Percentiles rank a stretch among this genome's conserved stretches.
These are phyloP conservation scores for Carallia brachiata DNA, from an alignment of 345 rosid species.

Conservation along the genomic window DNA sequence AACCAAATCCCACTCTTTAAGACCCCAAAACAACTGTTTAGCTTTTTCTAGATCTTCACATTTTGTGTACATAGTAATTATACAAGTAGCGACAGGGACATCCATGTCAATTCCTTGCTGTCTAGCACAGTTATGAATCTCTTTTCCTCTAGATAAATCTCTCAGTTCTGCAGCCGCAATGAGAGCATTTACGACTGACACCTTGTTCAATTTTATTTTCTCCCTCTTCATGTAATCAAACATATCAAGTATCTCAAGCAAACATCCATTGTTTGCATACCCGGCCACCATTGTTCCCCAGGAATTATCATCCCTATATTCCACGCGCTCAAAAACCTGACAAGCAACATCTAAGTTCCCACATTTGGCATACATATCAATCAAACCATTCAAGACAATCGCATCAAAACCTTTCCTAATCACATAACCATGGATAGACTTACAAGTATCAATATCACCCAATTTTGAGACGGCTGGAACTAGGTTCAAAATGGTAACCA, in stretches of 20 bases:
- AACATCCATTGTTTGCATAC: constrained; percentile 46
- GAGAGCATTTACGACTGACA: constrained; percentile 40
- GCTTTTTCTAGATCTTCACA: constrained; percentile 47
- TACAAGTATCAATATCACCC: constrained; percentile 37
- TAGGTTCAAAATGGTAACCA: constrained; percentile 48
- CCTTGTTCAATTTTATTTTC: constrained; percentile 40
- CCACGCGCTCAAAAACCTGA: constrained; percentile 36
- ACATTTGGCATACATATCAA: constrained; percentile 56
- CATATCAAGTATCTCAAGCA: constrained; percentile 40
- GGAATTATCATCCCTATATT: constrained; percentile 32
- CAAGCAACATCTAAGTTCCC: constrained; percentile 37
- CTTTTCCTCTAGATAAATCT: constrained; percentile 37
- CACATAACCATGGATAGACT: constrained; percentile 51
- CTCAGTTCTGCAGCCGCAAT: constrained; percentile 51
- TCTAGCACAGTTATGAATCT: constrained; percentile 35
- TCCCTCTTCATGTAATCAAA: constrained; percentile 35
- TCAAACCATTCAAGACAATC: constrained; percentile 45
- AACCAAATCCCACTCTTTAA: constrained; percentile 35
- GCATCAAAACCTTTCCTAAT: constrained; percentile 38
- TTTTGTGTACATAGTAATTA: constrained; percentile 56
- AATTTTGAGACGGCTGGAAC: constrained; percentile 59
- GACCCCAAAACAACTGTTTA: constrained; percentile 31
- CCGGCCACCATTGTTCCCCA: constrained; percentile 63
- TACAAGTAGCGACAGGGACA: constrained; percentile 45
- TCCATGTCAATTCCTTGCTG: constrained; percentile 39